phyloP scores from a whole-genome alignment of 176 grass and related monocot genomes.

The Oryza glaberrima region DNA sequence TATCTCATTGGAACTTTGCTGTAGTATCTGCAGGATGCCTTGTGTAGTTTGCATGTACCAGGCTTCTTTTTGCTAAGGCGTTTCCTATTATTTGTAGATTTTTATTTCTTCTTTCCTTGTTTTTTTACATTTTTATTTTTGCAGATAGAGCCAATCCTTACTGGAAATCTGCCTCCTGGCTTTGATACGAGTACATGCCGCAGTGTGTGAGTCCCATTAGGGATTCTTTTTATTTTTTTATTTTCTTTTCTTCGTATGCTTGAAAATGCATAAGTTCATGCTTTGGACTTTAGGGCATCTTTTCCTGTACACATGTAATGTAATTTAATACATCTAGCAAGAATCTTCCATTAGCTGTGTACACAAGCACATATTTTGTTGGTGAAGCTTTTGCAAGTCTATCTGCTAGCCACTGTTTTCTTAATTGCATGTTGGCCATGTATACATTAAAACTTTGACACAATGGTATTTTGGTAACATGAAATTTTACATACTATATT shows the following conservation, averaged over 20 bases:
- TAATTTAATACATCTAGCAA: background rate
- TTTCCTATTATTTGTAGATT: constrained; percentile 43
- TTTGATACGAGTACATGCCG: constrained; percentile 91
- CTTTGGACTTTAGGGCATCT: constrained; percentile 19
- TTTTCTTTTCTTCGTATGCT: constrained; percentile 26
- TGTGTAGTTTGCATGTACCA: background rate
- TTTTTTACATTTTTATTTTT: constrained; percentile 78
- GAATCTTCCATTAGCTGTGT: constrained; percentile 7
- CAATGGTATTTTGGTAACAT: background rate
- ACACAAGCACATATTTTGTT: background rate
- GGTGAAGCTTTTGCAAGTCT: too few relatives aligned
- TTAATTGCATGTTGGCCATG: background rate
- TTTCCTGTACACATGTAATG: background rate
- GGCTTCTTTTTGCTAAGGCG: background rate
- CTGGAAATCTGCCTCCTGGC: constrained; percentile 90
- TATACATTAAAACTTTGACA: background rate
- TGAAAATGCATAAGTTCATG: constrained; percentile 17
- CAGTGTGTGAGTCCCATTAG: constrained; percentile 89
- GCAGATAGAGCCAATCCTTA: constrained; percentile 90
- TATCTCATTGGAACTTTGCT: background rate
- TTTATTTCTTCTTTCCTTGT: constrained; percentile 54
- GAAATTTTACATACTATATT: background rate
- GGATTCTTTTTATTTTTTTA: constrained; percentile 46
- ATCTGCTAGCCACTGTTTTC: background rate
- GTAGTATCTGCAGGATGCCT: background rate